Evolutionary conservation across 2,329 filamentous ascomycete genomes (phyloP).

Genomic region (Calonectria hawksworthii): DNA sequence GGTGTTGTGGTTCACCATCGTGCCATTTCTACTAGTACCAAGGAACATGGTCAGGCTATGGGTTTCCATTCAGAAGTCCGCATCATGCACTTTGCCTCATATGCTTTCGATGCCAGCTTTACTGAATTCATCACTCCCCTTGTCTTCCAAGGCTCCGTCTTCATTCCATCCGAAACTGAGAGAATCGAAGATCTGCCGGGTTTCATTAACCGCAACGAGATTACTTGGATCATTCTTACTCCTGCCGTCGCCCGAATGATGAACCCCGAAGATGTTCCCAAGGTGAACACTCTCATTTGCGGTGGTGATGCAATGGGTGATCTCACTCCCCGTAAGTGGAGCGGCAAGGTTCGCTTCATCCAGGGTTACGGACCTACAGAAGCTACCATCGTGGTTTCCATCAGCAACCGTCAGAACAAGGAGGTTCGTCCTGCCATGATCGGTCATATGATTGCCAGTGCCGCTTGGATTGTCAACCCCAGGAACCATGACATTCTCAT

Average conservation of each 20-base stretch:
- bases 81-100: constrained; percentile 51
- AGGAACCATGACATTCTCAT: constrained; percentile 44
- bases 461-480: constrained; percentile 46
- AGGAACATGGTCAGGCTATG: neutral
- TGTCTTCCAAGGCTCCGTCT: constrained; percentile 34
- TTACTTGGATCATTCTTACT: constrained; percentile 37
- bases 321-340: constrained; percentile 38
- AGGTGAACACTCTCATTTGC: constrained; percentile 38
- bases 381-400: constrained; percentile 37
- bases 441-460: constrained; percentile 32
- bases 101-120: constrained; percentile 48
- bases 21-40: constrained; percentile 21
- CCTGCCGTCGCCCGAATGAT: constrained; percentile 34
- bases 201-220: constrained; percentile 21
- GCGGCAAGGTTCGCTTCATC: constrained; percentile 24
- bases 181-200: constrained; percentile 34
- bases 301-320: constrained; percentile 44
- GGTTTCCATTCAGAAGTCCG: constrained; percentile 38
- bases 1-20: constrained; percentile 37
- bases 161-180: constrained; percentile 32
- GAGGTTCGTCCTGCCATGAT: constrained; percentile 39
- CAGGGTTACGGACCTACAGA: constrained; percentile 42
- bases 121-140: constrained; percentile 41
- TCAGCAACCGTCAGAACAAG: constrained; percentile 30
- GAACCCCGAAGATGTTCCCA: constrained; percentile 33